Conservation (phyloP, 192 early-diverging fungal genomes). For the Coemansia sp. region DNA sequence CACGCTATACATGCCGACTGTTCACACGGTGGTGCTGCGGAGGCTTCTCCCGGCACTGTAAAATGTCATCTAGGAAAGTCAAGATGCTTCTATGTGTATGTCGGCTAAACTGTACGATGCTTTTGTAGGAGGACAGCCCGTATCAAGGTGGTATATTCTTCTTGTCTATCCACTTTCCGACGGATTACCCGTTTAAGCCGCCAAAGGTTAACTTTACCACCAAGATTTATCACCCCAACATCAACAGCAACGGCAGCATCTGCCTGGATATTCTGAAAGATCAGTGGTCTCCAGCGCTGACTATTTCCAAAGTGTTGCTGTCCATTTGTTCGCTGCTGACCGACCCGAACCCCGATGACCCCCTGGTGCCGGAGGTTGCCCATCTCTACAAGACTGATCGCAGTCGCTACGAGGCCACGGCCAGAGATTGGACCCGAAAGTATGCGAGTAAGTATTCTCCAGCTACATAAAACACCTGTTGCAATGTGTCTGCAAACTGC, state of each 20-base stretch:
- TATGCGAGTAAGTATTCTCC: constrained; percentile 61
- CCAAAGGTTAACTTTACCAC: constrained; percentile 98
- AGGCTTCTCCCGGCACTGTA: too few species aligned
- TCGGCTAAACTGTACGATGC: neutral
- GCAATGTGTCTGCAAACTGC: neutral
- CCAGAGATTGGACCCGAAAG: constrained; percentile 94
- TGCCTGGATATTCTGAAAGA: constrained; percentile 98
- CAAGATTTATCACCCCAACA: constrained; percentile 98
- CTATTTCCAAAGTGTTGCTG: constrained; percentile 96
- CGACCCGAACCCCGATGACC: constrained; percentile 98
- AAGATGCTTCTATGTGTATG: too few species aligned
- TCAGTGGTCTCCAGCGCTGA: constrained; percentile 98
- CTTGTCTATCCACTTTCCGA: constrained; percentile 96
- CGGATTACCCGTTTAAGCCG: constrained; percentile 97
- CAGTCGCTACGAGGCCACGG: constrained; percentile 81
- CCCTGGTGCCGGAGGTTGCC: constrained; percentile 97
- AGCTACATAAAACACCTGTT: neutral
- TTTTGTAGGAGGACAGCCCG: constrained; percentile 79
- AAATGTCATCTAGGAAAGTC: neutral
- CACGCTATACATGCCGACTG: neutral
- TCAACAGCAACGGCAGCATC: constrained; percentile 97
- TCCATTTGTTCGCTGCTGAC: constrained; percentile 99
- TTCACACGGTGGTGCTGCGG: too few species aligned
- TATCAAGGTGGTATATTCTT: constrained; percentile 96
- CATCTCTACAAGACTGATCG: constrained; percentile 97